Evolutionary conservation across 208 protist species (phyloP).

Genomic region (Wallacemonas sp.): DNA sequence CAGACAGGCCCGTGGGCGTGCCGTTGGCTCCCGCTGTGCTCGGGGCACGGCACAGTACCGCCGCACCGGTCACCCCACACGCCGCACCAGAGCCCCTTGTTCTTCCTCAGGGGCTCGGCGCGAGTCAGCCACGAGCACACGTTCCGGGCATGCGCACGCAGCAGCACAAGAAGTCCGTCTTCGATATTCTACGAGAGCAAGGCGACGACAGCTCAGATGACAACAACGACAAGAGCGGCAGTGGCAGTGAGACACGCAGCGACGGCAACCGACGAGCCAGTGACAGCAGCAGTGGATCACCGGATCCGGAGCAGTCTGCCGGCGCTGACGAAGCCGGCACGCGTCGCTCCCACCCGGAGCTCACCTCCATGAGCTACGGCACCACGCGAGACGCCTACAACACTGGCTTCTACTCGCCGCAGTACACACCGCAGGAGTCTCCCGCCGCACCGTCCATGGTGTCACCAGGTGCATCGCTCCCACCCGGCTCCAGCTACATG

Average conservation of each 20-base stretch:
- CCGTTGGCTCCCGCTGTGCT: not conserved
- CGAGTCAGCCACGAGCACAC: not conserved
- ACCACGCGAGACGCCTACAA: slow-evolving; percentile 18
- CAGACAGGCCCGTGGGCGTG: not conserved
- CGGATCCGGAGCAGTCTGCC: no score
- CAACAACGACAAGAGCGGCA: not conserved
- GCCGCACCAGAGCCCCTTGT: no score
- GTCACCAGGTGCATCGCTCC: slow-evolving; percentile 5
- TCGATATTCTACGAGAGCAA: slow-evolving; percentile 12
- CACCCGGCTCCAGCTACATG: slow-evolving; percentile 23
- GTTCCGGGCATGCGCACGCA: slow-evolving; percentile 6
- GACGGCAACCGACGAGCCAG: not conserved
- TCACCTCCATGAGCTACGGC: slow-evolving; percentile 1
- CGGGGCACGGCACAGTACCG: not conserved
- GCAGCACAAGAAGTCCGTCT: slow-evolving; percentile 5
- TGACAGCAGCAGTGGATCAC: not conserved
- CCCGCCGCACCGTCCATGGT: not conserved
- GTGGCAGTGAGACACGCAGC: not conserved
- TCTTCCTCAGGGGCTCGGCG: no score
- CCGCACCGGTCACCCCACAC: no score
- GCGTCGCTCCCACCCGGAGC: not conserved
- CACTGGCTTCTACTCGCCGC: slow-evolving; percentile 14
- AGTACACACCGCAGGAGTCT: slow-evolving; percentile 12
- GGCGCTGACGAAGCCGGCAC: no score
- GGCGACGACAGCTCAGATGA: slow-evolving; percentile 6